phyloP scores from a whole-genome alignment of 2,329 filamentous ascomycete species.

The Cercospora janseana region DNA sequence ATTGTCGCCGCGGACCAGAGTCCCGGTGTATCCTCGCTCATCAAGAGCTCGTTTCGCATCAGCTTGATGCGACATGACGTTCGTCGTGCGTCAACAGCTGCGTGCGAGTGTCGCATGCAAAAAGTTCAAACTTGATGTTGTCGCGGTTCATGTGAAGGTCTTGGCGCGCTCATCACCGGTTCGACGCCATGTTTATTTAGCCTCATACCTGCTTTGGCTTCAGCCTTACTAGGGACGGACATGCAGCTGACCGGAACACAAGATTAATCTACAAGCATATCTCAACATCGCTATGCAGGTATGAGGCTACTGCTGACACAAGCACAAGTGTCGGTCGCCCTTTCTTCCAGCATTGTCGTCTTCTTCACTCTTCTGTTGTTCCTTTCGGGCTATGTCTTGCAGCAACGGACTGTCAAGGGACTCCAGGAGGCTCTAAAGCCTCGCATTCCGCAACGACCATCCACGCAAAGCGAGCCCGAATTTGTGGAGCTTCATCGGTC shows the following conservation, averaged over 20 bases:
- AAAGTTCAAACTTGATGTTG: neutral
- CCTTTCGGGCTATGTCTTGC: slow-evolving; percentile 80
- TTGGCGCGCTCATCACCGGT: slow-evolving; percentile 13
- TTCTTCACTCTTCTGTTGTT: slow-evolving; percentile 81
- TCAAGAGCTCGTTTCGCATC: slow-evolving; percentile 78
- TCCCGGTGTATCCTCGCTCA: slow-evolving; percentile 76
- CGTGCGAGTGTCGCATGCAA: neutral
- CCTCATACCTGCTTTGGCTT: neutral
- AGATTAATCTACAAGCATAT: slow-evolving; percentile 14
- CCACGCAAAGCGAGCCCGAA: slow-evolving; percentile 16
- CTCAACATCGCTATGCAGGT: slow-evolving; percentile 18
- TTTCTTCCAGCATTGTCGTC: slow-evolving; percentile 64
- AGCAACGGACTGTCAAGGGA: slow-evolving; percentile 78
- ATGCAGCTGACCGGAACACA: slow-evolving; percentile 15
- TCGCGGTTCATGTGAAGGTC: slow-evolving; percentile 9
- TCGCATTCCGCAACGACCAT: slow-evolving; percentile 45
- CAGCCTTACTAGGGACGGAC: neutral
- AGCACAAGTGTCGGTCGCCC: slow-evolving; percentile 67
- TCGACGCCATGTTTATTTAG: slow-evolving; percentile 7
- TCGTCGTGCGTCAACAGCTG: neutral
- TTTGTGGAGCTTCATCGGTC: slow-evolving; percentile 26
- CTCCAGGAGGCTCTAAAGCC: slow-evolving; percentile 71
- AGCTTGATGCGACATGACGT: slow-evolving; percentile 61
- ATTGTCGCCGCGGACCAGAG: slow-evolving; percentile 84
- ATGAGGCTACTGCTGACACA: slow-evolving; percentile 48